Conservation (phyloP, 768 basidiomycete genomes). For the Mrakia gelida region DNA sequence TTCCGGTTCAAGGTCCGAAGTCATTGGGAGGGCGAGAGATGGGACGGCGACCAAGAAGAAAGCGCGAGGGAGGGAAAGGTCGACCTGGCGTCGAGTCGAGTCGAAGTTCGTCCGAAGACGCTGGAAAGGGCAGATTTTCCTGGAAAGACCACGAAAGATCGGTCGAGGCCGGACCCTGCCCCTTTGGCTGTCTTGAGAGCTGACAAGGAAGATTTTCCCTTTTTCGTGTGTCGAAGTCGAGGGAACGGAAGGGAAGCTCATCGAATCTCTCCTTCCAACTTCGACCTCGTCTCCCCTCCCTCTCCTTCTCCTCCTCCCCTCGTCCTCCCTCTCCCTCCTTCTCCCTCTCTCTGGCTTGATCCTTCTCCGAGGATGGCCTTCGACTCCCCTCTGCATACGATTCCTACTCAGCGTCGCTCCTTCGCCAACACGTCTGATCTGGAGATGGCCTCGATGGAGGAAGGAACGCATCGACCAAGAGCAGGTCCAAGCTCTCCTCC, state of each 20-base stretch:
- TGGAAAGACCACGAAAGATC: no score
- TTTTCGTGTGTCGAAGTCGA: neutral
- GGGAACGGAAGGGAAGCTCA: neutral
- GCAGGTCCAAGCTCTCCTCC: neutral
- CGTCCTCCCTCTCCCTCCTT: neutral
- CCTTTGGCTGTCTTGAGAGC: neutral
- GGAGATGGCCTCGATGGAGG: slow-evolving; percentile 12
- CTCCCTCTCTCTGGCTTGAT: neutral
- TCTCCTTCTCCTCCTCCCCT: neutral
- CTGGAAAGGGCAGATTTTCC: no score
- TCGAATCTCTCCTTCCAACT: neutral
- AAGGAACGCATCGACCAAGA: neutral
- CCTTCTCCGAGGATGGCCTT: slow-evolving; percentile 6
- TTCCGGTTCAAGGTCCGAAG: no score
- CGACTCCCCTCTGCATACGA: slow-evolving; percentile 5
- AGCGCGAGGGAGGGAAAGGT: no score
- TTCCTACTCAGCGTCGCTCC: slow-evolving; percentile 5
- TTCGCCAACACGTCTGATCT: neutral
- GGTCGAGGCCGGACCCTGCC: no score
- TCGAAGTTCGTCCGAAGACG: no score
- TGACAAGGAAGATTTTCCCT: neutral
- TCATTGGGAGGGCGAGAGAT: no score
- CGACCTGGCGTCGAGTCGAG: no score
- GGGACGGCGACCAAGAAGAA: no score
- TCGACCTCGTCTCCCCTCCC: neutral